Evolutionary conservation across 179 eudicot species (phyloP).

Genomic region (Silene coronaria): DNA sequence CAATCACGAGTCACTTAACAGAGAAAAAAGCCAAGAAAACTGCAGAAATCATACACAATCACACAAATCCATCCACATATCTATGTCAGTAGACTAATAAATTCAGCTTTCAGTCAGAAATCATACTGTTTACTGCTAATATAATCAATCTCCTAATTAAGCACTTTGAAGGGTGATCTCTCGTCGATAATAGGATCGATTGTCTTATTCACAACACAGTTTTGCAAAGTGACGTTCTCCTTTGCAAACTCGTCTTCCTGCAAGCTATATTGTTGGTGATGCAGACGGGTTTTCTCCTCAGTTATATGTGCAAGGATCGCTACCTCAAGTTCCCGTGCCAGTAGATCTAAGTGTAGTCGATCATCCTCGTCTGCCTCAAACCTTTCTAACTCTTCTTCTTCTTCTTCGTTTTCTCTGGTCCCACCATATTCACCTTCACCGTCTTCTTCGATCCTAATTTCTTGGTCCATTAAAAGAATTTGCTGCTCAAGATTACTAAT

Average conservation of each 20-base stretch:
- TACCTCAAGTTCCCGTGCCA: slow-evolving; percentile 53
- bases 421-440: slow-evolving; percentile 14
- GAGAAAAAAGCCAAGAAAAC: slow-evolving; percentile 11
- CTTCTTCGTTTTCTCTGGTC: neutral
- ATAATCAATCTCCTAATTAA: slow-evolving; percentile 15
- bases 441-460: slow-evolving; percentile 22
- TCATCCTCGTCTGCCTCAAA: slow-evolving; percentile 22
- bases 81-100: neutral
- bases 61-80: slow-evolving; percentile 7
- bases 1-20: neutral
- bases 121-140: neutral
- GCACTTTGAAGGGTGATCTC: slow-evolving; percentile 35
- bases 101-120: slow-evolving; percentile 7
- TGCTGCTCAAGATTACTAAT: slow-evolving; percentile 35
- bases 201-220: slow-evolving; percentile 18
- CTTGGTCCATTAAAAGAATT: slow-evolving; percentile 30
- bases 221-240: slow-evolving; percentile 22
- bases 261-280: slow-evolving; percentile 15
- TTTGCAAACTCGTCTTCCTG: slow-evolving; percentile 22
- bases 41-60: slow-evolving; percentile 14
- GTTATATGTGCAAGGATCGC: slow-evolving; percentile 51
- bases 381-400: neutral
- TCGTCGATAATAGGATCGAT: slow-evolving; percentile 20
- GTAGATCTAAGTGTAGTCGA: slow-evolving; percentile 32
- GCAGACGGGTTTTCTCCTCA: slow-evolving; percentile 32